Evolutionary conservation across 306 rosid genomes (phyloP).

Genomic region (Rosa persica): DNA sequence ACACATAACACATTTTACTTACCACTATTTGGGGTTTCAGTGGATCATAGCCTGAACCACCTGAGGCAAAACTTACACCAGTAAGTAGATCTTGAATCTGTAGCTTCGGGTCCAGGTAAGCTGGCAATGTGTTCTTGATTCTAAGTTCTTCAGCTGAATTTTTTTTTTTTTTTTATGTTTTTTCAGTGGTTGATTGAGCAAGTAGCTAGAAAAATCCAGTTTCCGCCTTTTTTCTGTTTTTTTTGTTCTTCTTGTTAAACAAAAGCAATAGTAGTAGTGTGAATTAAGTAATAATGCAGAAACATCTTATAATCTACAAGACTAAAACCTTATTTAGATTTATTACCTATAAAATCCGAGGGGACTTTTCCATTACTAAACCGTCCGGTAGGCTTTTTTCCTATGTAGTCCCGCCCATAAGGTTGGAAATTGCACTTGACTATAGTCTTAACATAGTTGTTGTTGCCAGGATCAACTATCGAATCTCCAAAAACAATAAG

Average conservation of each 20-base stretch:
- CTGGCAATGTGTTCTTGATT: constrained; percentile 52
- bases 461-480: constrained; percentile 66
- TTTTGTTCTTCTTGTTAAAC: too few species aligned
- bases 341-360: constrained; percentile 51
- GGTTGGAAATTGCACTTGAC: constrained; percentile 60
- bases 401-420: constrained; percentile 58
- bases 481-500: constrained; percentile 72
- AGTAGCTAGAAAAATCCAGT: too few species aligned
- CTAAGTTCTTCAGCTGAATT: constrained; percentile 53
- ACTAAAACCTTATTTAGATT: neutral
- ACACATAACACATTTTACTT: too few species aligned
- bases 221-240: too few species aligned
- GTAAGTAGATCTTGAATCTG: constrained; percentile 56
- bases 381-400: constrained; percentile 59
- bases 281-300: neutral
- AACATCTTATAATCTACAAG: neutral
- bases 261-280: neutral
- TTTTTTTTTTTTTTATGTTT: too few species aligned
- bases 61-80: constrained; percentile 78
- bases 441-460: constrained; percentile 49
- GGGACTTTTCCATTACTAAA: constrained; percentile 66
- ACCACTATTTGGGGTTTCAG: constrained; percentile 42
- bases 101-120: constrained; percentile 59
- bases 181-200: neutral
- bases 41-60: constrained; percentile 74